These are phyloP conservation scores for Litsea cubeba DNA, from an alignment of 164 flowering plant genomes.

Conservation along the genomic window DNA sequence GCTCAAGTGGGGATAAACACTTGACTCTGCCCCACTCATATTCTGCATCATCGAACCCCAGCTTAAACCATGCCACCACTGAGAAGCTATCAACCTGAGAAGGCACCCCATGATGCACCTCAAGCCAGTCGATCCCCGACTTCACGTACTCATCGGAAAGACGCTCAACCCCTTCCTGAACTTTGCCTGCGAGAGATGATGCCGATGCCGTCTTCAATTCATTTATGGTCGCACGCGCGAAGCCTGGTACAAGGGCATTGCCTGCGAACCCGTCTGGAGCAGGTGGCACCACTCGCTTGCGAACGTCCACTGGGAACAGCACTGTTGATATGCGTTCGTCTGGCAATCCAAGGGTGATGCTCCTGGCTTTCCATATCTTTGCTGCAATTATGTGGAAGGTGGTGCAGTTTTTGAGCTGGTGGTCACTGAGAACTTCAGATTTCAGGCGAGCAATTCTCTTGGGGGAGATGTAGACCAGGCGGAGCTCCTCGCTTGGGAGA, in stretches of 20 bases:
- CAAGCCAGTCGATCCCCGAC: slow-evolving; percentile 27
- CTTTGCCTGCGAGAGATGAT: slow-evolving; percentile 13
- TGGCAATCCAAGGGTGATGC: slow-evolving; percentile 5
- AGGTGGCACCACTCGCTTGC: slow-evolving; percentile 18
- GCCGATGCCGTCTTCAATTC: slow-evolving; percentile 14
- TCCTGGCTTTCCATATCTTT: slow-evolving; percentile 16
- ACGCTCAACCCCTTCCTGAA: slow-evolving; percentile 24
- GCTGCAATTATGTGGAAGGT: slow-evolving; percentile 14
- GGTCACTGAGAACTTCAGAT: slow-evolving; percentile 7
- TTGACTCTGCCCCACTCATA: slow-evolving; percentile 23
- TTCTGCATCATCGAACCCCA: slow-evolving; percentile 23
- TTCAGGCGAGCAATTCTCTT: slow-evolving; percentile 17
- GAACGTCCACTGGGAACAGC: slow-evolving; percentile 29
- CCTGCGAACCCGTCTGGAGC: slow-evolving; percentile 23
- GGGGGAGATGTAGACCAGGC: slow-evolving; percentile 16
- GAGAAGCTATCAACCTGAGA: slow-evolving; percentile 28
- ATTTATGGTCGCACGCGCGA: slow-evolving; percentile 19
- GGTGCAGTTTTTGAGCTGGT: slow-evolving; percentile 3
- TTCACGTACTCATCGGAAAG: slow-evolving; percentile 26
- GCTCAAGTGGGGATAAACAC: slow-evolving; percentile 10
- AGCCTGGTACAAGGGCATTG: slow-evolving; percentile 29
- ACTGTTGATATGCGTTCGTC: slow-evolving; percentile 19
- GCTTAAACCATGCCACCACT: slow-evolving; percentile 27
- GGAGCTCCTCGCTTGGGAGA: background rate
- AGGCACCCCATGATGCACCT: slow-evolving; percentile 24